Percentiles rank a stretch among this genome's conserved stretches.
These are phyloP conservation scores for Cyberlindnera mycetangii DNA, from an alignment of 805 yeast species.

Conservation along the genomic window DNA sequence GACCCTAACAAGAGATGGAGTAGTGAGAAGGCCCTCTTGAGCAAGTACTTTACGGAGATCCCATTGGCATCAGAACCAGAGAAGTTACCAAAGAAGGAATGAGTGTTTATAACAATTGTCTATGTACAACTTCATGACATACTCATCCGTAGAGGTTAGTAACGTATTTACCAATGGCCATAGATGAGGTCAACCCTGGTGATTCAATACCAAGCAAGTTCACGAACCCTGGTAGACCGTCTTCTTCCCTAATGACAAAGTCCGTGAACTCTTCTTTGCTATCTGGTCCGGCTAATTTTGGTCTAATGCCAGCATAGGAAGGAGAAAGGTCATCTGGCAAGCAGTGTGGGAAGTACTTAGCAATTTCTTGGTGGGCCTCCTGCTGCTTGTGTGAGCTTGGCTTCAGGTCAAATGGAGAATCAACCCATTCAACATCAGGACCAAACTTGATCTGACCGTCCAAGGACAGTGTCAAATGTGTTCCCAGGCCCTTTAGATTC, in stretches of 20 bases:
- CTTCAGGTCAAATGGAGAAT: constrained; percentile 42
- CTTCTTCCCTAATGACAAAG: constrained; percentile 68
- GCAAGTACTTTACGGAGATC: constrained; percentile 64
- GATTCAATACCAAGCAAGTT: constrained; percentile 83
- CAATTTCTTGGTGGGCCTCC: constrained; percentile 56
- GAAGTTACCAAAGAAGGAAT: constrained; percentile 49
- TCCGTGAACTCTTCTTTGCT: constrained; percentile 53
- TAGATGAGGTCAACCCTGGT: constrained; percentile 81
- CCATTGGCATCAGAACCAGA: constrained; percentile 73
- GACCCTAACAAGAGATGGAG: constrained; percentile 76
- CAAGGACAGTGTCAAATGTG: constrained; percentile 80
- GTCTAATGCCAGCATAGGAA: constrained; percentile 80
- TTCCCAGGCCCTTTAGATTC: constrained; percentile 74
- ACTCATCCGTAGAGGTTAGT: constrained; percentile 22
- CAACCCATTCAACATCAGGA: constrained; percentile 85
- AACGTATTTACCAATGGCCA: constrained; percentile 83
- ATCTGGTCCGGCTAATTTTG: constrained; percentile 57
- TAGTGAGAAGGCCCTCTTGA: constrained; percentile 59
- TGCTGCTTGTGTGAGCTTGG: constrained; percentile 48
- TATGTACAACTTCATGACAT: background rate
- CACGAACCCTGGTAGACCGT: constrained; percentile 72
- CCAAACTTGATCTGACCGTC: constrained; percentile 83
- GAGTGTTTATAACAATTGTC: background rate
- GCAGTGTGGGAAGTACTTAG: constrained; percentile 61
- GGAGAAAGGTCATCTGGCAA: constrained; percentile 51